Base-by-base conservation (phyloP, 306 rosid genomes). In the Gleditsia sinensis region DNA sequence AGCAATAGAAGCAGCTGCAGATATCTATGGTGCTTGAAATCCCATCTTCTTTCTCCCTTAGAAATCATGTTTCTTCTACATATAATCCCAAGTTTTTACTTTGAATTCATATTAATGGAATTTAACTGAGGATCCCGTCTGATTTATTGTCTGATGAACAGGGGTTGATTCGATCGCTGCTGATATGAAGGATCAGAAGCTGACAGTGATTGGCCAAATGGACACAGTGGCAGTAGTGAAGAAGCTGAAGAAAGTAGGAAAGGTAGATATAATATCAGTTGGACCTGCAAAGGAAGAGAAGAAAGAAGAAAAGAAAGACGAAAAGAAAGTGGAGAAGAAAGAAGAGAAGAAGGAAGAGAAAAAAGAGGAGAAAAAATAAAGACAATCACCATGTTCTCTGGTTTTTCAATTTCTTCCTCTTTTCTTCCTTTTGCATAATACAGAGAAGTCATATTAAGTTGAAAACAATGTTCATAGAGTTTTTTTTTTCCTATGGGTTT, bases 221-320 rank as follows among this genome's bases (percentile, higher is more conserved):
- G 99, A 95, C 74, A 46, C 98, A 67, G 99, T 95, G 84, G 93
- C 91, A 42, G 77, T 92, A 12, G 98, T 92, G 88, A 95, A 95
- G 87, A 94, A 88, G 87, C 79, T 94, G 85, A 94, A 92, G 92
- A 95, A 87, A 74, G 96, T 95, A 5, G 99, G 98, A n/a, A 95
- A 90, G 82, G 93, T 92, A 16, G 99, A 95, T 50, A 84, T 95
- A 37, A 0, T 92, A 48, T 92, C 98, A 8, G 93, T 95, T 69
- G 98, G 99, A 14, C 96, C 98, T 30, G 98, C 97, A 42, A 94
- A 86, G 80, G 96, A 90, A 83, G 96, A 89, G 85, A 94, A 91
- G 86, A 91, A 94, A 3, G 96, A 89, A 25, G 97, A 85, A 0
- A 82, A 89, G 71, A 86, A 90, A 19, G 90, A 89, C 0, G 92